These are phyloP conservation scores for Dendrobium chrysotoxum DNA, from an alignment of 106 monocot genomes.

Conservation along the genomic window DNA sequence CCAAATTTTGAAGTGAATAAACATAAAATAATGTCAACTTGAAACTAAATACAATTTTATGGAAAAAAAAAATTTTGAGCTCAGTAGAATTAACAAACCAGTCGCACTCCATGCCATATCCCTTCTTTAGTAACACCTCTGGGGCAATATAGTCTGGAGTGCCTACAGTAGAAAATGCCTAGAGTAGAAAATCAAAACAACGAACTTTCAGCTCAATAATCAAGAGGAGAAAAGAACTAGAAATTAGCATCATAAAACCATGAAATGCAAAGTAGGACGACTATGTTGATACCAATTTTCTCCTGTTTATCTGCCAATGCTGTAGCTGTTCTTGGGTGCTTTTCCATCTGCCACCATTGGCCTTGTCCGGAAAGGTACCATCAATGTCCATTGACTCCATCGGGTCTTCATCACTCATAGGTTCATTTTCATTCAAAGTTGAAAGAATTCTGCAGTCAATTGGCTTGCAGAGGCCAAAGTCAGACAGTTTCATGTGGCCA, in stretches of 20 bases:
- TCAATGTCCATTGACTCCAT: conserved; percentile 98
- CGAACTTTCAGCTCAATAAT: neutral
- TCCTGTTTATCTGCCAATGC: conserved; percentile 94
- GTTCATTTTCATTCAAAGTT: conserved; percentile 91
- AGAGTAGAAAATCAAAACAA: conserved; percentile 16
- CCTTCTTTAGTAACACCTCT: conserved; percentile 96
- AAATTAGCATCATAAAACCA: neutral
- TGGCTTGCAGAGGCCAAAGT: conserved; percentile 96
- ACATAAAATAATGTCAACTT: neutral
- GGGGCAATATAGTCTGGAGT: conserved; percentile 99
- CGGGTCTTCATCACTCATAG: conserved; percentile 64
- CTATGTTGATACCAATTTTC: conserved; percentile 61
- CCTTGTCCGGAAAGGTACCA: conserved; percentile 45
- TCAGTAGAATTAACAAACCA: conserved; percentile 51
- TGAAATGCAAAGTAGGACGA: neutral
- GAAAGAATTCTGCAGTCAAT: conserved; percentile 84
- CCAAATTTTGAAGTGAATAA: neutral
- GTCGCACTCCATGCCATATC: conserved; percentile 99
- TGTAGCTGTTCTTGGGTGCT: conserved; percentile 86
- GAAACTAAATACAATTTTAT: neutral
- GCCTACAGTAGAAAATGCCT: conserved; percentile 98
- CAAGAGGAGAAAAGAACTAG: neutral
- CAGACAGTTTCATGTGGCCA: conserved; percentile 97
- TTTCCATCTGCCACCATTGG: conserved; percentile 72
- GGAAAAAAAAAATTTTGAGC: neutral